Conservation (phyloP, 2,329 filamentous ascomycete species). For the Cordyceps cicadae region DNA sequence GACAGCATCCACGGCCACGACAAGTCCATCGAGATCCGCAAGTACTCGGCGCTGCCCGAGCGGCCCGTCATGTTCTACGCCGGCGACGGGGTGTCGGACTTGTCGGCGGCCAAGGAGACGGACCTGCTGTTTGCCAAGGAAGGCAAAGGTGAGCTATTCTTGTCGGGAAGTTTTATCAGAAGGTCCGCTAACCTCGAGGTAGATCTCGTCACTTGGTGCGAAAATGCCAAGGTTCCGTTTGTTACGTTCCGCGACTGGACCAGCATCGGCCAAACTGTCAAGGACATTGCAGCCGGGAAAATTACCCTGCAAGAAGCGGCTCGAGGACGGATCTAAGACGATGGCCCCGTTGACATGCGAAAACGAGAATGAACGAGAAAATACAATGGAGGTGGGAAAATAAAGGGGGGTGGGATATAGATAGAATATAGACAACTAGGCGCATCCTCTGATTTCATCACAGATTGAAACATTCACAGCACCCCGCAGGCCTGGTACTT, state of each 20-base stretch:
- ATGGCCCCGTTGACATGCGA: not conserved
- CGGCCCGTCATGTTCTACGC: conserved; percentile 88
- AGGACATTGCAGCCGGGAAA: conserved; percentile 68
- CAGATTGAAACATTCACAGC: too few species aligned
- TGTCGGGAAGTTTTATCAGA: too few species aligned
- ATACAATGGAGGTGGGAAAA: not conserved
- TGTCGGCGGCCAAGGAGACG: conserved; percentile 86
- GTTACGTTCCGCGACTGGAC: conserved; percentile 81
- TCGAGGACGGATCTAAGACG: conserved; percentile 30
- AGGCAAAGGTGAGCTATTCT: conserved; percentile 57
- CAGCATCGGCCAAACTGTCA: conserved; percentile 65
- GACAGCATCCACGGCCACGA: conserved; percentile 90
- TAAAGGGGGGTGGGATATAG: not conserved
- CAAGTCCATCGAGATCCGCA: conserved; percentile 85
- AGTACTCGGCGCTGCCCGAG: conserved; percentile 68
- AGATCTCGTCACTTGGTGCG: conserved; percentile 85
- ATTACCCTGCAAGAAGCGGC: conserved; percentile 64
- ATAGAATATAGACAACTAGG: not conserved
- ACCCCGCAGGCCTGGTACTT: too few species aligned
- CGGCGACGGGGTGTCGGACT: conserved; percentile 86
- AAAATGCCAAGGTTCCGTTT: conserved; percentile 76
- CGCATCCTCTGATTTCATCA: not conserved
- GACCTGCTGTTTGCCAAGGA: conserved; percentile 91
- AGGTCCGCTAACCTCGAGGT: not conserved
- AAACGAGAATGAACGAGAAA: not conserved